These are phyloP conservation scores for Trichosporon coremiiforme DNA, from an alignment of 1,284 basidiomycete species.

Conservation along the genomic window DNA sequence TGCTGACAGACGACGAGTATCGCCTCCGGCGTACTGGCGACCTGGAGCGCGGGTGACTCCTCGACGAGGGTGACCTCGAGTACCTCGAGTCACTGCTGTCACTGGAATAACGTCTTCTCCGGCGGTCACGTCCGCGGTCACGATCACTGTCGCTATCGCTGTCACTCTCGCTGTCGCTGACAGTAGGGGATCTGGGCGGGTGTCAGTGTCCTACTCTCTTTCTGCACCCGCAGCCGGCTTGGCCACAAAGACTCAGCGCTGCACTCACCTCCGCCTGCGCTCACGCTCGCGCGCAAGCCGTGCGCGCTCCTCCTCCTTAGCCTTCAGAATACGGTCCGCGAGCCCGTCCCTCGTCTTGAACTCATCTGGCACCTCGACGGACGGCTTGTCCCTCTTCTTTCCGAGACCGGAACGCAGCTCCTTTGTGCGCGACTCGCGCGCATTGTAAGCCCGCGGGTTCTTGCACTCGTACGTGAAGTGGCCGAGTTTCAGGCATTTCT, in stretches of 20 bases:
- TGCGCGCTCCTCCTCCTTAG: slow-evolving; percentile 50
- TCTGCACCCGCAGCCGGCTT: background rate
- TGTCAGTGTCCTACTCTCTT: background rate
- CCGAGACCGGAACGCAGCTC: slow-evolving; percentile 35
- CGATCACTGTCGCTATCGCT: slow-evolving; percentile 3
- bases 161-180: slow-evolving; percentile 8
- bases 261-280: slow-evolving; percentile 27
- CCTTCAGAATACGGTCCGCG: slow-evolving; percentile 54
- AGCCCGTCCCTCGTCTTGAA: slow-evolving; percentile 48
- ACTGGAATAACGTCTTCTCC: slow-evolving; percentile 20
- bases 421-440: slow-evolving; percentile 51
- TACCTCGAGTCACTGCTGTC: slow-evolving; percentile 1
- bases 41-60: background rate
- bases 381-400: slow-evolving; percentile 42
- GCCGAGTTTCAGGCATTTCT: slow-evolving; percentile 54
- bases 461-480: slow-evolving; percentile 57
- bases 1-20: slow-evolving; percentile 7
- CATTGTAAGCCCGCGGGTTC: slow-evolving; percentile 48
- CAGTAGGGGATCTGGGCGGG: background rate
- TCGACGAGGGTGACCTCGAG: slow-evolving; percentile 1
- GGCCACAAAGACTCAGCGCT: too few relatives aligned
- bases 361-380: slow-evolving; percentile 55
- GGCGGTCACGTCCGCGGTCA: slow-evolving; percentile 11
- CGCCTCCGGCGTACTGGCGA: slow-evolving; percentile 1
- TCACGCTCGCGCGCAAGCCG: slow-evolving; percentile 30